These are phyloP conservation scores for Ceriops tagal DNA, from an alignment of 345 rosid species.

Conservation along the genomic window DNA sequence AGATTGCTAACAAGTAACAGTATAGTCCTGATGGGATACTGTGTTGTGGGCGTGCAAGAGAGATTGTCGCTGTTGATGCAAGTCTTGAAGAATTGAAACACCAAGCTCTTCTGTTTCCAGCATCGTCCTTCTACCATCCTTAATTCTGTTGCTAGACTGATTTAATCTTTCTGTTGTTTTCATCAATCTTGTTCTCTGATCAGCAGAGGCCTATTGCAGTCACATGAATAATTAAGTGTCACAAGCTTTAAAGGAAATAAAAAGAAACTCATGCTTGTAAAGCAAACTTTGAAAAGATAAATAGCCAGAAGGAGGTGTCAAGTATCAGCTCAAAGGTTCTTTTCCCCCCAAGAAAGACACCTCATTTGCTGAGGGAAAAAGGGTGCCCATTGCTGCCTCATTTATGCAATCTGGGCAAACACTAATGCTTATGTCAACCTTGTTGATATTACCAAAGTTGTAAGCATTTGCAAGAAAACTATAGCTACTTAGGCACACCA, in stretches of 20 bases:
- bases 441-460: not conserved
- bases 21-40: constrained; percentile 29
- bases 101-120: constrained; percentile 98
- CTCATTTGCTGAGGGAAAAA: not conserved
- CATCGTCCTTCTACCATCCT: constrained; percentile 89
- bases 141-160: constrained; percentile 61
- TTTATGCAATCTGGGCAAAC: too few relatives aligned
- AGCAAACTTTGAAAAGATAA: not conserved
- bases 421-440: not conserved
- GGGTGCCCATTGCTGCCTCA: not conserved
- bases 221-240: not conserved
- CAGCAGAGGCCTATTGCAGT: constrained; percentile 68
- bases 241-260: not conserved
- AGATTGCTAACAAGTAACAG: not conserved
- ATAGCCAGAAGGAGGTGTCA: not conserved
- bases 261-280: not conserved
- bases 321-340: not conserved
- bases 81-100: constrained; percentile 91
- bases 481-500: constrained; percentile 13
- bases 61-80: constrained; percentile 85
- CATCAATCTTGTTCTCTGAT: constrained; percentile 85
- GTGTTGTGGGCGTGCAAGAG: constrained; percentile 71
- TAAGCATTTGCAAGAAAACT: not conserved
- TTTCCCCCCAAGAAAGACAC: not conserved
- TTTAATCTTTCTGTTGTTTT: constrained; percentile 72